Evolutionary conservation across 441 rosid species (phyloP).

Genomic region (Gossypium davidsonii): DNA sequence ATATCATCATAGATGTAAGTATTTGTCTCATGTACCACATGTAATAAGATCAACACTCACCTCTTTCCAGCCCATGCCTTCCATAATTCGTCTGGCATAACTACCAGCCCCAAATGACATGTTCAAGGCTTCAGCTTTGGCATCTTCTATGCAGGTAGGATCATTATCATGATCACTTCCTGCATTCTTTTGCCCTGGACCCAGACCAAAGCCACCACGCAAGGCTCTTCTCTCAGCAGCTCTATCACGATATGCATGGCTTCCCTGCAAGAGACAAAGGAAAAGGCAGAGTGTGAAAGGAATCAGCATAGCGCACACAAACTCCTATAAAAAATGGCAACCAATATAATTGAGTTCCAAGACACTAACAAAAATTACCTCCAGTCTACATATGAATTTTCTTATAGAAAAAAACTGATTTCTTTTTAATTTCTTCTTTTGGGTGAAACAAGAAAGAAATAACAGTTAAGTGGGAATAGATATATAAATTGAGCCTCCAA

Average conservation of each 20-base stretch:
- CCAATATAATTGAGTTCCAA: background rate
- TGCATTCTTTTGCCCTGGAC: slow-evolving; percentile 72
- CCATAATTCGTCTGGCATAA: slow-evolving; percentile 69
- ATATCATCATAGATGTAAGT: background rate
- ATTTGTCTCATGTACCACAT: background rate
- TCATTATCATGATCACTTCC: slow-evolving; percentile 20
- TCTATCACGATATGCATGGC: slow-evolving; percentile 67
- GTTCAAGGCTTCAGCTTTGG: slow-evolving; percentile 62
- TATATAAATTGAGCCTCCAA: background rate
- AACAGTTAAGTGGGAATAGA: background rate
- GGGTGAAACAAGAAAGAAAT: slow-evolving; percentile 3
- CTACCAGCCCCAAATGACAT: slow-evolving; percentile 72
- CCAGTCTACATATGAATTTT: background rate
- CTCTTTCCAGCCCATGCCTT: slow-evolving; percentile 94
- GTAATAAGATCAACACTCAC: slow-evolving; percentile 23
- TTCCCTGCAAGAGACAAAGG: slow-evolving; percentile 26
- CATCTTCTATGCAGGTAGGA: slow-evolving; percentile 38
- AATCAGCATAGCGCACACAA: background rate
- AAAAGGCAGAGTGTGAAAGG: background rate
- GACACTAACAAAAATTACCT: background rate
- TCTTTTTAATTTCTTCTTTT: background rate
- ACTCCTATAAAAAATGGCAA: background rate
- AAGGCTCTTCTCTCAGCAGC: slow-evolving; percentile 85
- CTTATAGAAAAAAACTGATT: background rate
- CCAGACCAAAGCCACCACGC: slow-evolving; percentile 79